Conservation (phyloP, 257 asterid species). For the Solanum chmielewskii region DNA sequence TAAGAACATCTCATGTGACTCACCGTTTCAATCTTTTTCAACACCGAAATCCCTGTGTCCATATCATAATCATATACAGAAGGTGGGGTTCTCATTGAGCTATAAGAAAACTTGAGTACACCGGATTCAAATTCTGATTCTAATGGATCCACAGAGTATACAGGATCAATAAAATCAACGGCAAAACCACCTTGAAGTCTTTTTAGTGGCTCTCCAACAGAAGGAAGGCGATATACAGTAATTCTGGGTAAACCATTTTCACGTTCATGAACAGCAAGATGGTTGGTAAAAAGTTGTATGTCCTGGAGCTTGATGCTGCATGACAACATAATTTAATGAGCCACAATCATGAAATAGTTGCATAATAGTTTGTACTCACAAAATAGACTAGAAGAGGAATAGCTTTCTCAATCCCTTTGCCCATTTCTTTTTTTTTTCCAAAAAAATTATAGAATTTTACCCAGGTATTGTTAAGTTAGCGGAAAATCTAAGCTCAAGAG, state of each 20-base stretch:
- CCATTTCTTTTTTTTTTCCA: neutral
- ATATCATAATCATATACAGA: slow-evolving; percentile 90
- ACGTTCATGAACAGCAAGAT: slow-evolving; percentile 81
- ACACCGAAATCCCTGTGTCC: slow-evolving; percentile 71
- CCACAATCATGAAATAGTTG: neutral
- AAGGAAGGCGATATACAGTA: slow-evolving; percentile 56
- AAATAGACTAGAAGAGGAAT: neutral
- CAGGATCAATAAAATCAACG: slow-evolving; percentile 68
- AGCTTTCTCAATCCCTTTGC: neutral
- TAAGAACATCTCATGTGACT: slow-evolving; percentile 11
- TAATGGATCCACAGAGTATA: slow-evolving; percentile 48
- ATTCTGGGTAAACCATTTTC: slow-evolving; percentile 71
- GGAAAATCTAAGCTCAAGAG: neutral
- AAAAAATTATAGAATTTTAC: neutral
- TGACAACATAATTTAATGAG: slow-evolving; percentile 1
- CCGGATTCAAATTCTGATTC: slow-evolving; percentile 72
- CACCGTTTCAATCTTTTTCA: slow-evolving; percentile 77
- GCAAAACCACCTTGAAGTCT: slow-evolving; percentile 57
- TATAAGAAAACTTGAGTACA: slow-evolving; percentile 59
- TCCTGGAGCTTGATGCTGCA: slow-evolving; percentile 78
- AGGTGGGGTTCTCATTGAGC: slow-evolving; percentile 78
- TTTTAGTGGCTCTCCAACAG: slow-evolving; percentile 55
- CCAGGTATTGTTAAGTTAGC: neutral
- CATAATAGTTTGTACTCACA: neutral
- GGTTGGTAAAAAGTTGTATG: slow-evolving; percentile 58